Conservation (phyloP, 2,329 filamentous ascomycete species). For the Penicillium sp. region DNA sequence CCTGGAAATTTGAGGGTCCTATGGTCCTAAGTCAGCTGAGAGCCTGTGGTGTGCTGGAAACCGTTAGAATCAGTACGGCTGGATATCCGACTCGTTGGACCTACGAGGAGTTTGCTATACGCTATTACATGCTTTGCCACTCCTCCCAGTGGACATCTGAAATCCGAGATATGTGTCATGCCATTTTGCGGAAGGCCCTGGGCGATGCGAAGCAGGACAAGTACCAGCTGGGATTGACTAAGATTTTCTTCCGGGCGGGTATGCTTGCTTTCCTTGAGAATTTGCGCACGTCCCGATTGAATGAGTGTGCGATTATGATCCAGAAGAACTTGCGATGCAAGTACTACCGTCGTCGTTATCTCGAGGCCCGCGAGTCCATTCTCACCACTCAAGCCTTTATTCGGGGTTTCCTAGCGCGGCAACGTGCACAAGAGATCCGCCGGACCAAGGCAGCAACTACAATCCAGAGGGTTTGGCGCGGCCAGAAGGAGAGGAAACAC, state of each 20-base stretch:
- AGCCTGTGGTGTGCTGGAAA: slow-evolving; percentile 98
- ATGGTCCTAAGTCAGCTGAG: slow-evolving; percentile 98
- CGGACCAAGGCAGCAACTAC: slow-evolving; percentile 85
- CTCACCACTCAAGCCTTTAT: slow-evolving; percentile 75
- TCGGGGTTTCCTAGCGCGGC: slow-evolving; percentile 76
- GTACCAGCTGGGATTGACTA: slow-evolving; percentile 95
- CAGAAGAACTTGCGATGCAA: slow-evolving; percentile 97
- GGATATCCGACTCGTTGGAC: slow-evolving; percentile 98
- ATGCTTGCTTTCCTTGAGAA: slow-evolving; percentile 99
- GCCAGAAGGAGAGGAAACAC: slow-evolving; percentile 80
- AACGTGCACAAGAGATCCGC: slow-evolving; percentile 75
- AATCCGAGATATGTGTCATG: slow-evolving; percentile 90
- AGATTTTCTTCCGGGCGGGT: slow-evolving; percentile 98
- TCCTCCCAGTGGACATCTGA: slow-evolving; percentile 90
- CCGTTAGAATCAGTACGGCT: slow-evolving; percentile 93
- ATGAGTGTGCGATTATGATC: slow-evolving; percentile 94
- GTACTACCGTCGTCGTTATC: slow-evolving; percentile 88
- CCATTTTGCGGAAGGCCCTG: slow-evolving; percentile 84
- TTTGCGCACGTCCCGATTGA: slow-evolving; percentile 82
- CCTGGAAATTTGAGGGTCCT: slow-evolving; percentile 97
- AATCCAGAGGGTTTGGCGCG: slow-evolving; percentile 94
- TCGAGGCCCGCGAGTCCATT: slow-evolving; percentile 81
- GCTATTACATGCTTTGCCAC: slow-evolving; percentile 97
- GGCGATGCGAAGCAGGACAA: slow-evolving; percentile 82
- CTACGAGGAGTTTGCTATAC: slow-evolving; percentile 94